Evolutionary conservation across 2,329 filamentous ascomycete genomes (phyloP).

Genomic region (Colletotrichum lentis): DNA sequence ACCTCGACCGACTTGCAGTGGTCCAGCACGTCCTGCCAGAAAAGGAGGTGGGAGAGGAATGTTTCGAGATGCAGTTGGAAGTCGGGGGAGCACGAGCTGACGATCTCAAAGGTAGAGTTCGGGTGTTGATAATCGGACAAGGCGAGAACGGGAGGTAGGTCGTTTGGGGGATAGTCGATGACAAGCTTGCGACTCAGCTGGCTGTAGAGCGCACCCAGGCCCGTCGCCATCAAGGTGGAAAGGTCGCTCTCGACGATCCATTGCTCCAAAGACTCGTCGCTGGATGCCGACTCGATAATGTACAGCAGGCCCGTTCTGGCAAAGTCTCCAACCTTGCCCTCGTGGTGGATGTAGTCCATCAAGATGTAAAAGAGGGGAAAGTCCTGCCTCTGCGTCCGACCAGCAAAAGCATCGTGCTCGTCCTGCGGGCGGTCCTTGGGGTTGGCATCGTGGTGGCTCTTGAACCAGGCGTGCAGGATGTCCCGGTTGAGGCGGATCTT

Average conservation of each 20-base stretch:
- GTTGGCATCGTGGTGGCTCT: slow-evolving; percentile 56
- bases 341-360: slow-evolving; percentile 95
- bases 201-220: slow-evolving; percentile 78
- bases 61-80: slow-evolving; percentile 90
- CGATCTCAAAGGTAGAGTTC: slow-evolving; percentile 72
- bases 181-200: slow-evolving; percentile 80
- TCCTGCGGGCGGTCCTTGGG: slow-evolving; percentile 56
- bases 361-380: slow-evolving; percentile 96
- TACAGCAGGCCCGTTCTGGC: slow-evolving; percentile 93
- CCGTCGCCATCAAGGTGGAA: slow-evolving; percentile 96
- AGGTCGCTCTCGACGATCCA: slow-evolving; percentile 98
- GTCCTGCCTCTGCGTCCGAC: slow-evolving; percentile 86
- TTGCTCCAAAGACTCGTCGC: slow-evolving; percentile 82
- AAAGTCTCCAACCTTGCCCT: slow-evolving; percentile 94
- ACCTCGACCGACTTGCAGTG: slow-evolving; percentile 93
- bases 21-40: slow-evolving; percentile 98
- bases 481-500: slow-evolving; percentile 91
- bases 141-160: slow-evolving; percentile 82
- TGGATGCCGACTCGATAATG: slow-evolving; percentile 91
- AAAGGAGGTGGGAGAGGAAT: slow-evolving; percentile 92
- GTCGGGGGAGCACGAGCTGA: slow-evolving; percentile 76
- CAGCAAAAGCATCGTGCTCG: slow-evolving; percentile 81
- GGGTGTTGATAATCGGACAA: slow-evolving; percentile 88
- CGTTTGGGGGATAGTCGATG: slow-evolving; percentile 76
- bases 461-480: slow-evolving; percentile 92